Conservation (phyloP, 495 filamentous ascomycete species). For the Aspergillus wentii region DNA sequence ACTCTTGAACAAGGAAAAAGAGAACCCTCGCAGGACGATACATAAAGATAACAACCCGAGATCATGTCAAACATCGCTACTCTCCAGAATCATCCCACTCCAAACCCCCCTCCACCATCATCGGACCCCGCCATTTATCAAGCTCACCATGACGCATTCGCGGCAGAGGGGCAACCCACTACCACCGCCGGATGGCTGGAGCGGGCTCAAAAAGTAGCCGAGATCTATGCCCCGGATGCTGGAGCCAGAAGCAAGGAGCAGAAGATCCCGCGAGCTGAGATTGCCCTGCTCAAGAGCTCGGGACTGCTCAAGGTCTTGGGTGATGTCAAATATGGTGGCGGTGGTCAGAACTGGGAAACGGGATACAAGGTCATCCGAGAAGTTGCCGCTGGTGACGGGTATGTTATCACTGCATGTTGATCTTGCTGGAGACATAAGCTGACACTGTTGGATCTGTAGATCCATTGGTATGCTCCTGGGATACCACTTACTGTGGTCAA, state of each 20-base stretch:
- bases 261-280: constrained; percentile 40
- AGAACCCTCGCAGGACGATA: too few species aligned
- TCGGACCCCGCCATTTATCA: constrained; percentile 39
- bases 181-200: constrained; percentile 32
- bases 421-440: not conserved
- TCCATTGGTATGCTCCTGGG: constrained; percentile 45
- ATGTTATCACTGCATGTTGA: not conserved
- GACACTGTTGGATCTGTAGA: constrained; percentile 3
- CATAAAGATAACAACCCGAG: too few species aligned
- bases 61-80: too few species aligned
- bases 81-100: too few species aligned
- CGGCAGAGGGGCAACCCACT: constrained; percentile 18
- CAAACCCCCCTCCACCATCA: constrained; percentile 7
- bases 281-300: constrained; percentile 42
- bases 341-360: constrained; percentile 42
- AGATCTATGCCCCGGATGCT: constrained; percentile 39
- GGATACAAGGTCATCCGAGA: constrained; percentile 45
- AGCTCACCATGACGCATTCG: constrained; percentile 30
- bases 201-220: constrained; percentile 36
- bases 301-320: constrained; percentile 41
- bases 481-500: constrained; percentile 48
- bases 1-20: too few species aligned
- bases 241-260: constrained; percentile 39
- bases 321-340: constrained; percentile 39
- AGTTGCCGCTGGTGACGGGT: constrained; percentile 44